These are phyloP conservation scores for Penicillium lividum DNA, from an alignment of 495 filamentous ascomycete genomes.

Conservation along the genomic window DNA sequence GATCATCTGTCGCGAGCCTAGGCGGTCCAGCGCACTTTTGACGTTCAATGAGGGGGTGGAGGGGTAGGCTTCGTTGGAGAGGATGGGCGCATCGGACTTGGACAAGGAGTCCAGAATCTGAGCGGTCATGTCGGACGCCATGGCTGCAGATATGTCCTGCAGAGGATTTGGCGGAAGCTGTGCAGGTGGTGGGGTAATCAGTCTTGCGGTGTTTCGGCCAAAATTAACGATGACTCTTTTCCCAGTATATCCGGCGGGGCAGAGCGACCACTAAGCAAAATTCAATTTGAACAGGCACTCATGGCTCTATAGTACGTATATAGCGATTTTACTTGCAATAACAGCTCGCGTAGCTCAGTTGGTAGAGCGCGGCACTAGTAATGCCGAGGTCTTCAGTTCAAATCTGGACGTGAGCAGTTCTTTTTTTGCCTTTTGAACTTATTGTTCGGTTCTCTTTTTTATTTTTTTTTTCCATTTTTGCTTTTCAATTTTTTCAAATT, in stretches of 20 bases:
- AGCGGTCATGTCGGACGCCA: conserved; percentile 64
- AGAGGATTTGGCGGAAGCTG: conserved; percentile 19
- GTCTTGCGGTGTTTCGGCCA: conserved; percentile 21
- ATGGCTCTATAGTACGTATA: not conserved
- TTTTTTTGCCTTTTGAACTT: not conserved
- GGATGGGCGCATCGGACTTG: conserved; percentile 61
- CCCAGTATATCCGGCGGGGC: conserved; percentile 26
- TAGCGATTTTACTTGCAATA: not conserved
- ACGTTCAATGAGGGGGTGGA: conserved; percentile 65
- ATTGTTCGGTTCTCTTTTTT: not conserved
- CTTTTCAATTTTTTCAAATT: not conserved
- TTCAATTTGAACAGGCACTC: not conserved
- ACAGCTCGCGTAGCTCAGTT: not conserved
- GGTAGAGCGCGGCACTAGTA: conserved; percentile 1
- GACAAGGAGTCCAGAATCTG: conserved; percentile 68
- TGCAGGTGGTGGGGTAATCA: conserved; percentile 12
- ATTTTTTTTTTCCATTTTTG: not conserved
- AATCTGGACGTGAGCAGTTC: conserved; percentile 1
- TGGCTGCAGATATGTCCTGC: conserved; percentile 40
- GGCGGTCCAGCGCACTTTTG: conserved; percentile 84
- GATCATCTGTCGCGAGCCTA: conserved; percentile 83
- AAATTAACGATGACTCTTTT: conserved; percentile 33
- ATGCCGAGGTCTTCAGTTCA: conserved; percentile 1
- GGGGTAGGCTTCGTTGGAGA: conserved; percentile 78
- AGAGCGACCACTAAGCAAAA: conserved; percentile 14